phyloP scores from a whole-genome alignment of 176 grass and related monocot genomes.

The Hordeum vulgare region DNA sequence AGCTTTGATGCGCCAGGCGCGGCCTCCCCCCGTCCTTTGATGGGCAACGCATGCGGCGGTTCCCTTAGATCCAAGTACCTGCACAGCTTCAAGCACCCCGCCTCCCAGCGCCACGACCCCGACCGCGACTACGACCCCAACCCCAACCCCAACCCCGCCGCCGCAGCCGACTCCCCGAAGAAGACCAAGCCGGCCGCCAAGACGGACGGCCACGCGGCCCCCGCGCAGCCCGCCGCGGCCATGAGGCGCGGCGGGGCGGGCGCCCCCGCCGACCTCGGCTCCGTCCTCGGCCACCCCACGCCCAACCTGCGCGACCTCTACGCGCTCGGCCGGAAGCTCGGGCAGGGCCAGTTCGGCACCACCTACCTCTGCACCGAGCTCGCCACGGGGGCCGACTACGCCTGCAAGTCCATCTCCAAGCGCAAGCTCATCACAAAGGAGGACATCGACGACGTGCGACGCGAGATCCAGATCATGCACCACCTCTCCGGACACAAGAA shows the following conservation, averaged over 20 bases:
- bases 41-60: constrained; percentile 94
- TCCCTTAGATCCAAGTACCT: constrained; percentile 65
- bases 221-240: constrained; percentile 20
- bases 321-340: constrained; percentile 62
- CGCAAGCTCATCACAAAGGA: constrained; percentile 92
- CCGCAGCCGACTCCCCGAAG: constrained; percentile 31
- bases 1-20: constrained; percentile 31
- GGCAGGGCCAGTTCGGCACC: constrained; percentile 93
- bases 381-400: constrained; percentile 61
- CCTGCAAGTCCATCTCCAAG: constrained; percentile 96
- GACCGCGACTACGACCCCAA: constrained; percentile 7
- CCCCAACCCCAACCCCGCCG: background rate
- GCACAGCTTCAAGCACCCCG: constrained; percentile 39
- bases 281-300: constrained; percentile 72
- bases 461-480: constrained; percentile 99
- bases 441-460: constrained; percentile 93
- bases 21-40: constrained; percentile 55
- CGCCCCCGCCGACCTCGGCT: constrained; percentile 33
- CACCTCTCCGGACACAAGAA: constrained; percentile 83
- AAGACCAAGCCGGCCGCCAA: constrained; percentile 23
- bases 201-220: constrained; percentile 26
- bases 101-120: constrained; percentile 36
- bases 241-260: constrained; percentile 44
- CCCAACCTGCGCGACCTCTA: constrained; percentile 77
- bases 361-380: constrained; percentile 88